Percentiles rank a stretch among this genome's conserved stretches.
Conservation (phyloP, 169 alveolate genomes). For the Plasmodium yoelii region DNA sequence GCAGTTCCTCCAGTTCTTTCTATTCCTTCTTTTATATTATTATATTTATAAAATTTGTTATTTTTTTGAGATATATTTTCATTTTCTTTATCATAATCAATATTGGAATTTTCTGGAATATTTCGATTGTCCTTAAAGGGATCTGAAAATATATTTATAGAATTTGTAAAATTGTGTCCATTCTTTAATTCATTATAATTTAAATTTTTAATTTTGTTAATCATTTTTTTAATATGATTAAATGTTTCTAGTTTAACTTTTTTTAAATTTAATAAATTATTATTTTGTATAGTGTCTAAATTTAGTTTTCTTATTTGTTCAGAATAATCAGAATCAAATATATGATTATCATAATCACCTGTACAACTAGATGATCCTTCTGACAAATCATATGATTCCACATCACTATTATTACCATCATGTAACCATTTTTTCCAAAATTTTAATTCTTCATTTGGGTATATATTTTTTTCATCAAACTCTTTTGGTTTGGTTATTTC, state of each 20-base stretch:
- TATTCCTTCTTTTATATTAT: no score
- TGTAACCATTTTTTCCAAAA: not conserved
- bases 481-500: slow-evolving; percentile 1
- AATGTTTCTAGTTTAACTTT: slow-evolving; percentile 47
- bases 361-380: not conserved
- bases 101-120: no score
- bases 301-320: not conserved
- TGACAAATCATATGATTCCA: not conserved
- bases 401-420: not conserved
- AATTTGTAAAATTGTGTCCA: not conserved
- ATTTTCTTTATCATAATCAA: no score
- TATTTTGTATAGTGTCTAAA: not conserved
- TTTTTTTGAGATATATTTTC: no score
- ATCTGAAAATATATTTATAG: no score
- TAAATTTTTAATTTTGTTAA: slow-evolving; percentile 12
- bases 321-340: slow-evolving; percentile 24
- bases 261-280: slow-evolving; percentile 37
- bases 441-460: slow-evolving; percentile 15
- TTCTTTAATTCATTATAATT: not conserved
- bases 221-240: slow-evolving; percentile 52
- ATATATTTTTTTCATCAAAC: slow-evolving; percentile 43
- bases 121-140: no score
- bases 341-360: not conserved
- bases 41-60: no score
- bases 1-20: no score